Evolutionary conservation across 1,284 basidiomycete species (phyloP), one percentile per base, ranked within the genome.

Genomic region (Leccinum subrobustum): DNA sequence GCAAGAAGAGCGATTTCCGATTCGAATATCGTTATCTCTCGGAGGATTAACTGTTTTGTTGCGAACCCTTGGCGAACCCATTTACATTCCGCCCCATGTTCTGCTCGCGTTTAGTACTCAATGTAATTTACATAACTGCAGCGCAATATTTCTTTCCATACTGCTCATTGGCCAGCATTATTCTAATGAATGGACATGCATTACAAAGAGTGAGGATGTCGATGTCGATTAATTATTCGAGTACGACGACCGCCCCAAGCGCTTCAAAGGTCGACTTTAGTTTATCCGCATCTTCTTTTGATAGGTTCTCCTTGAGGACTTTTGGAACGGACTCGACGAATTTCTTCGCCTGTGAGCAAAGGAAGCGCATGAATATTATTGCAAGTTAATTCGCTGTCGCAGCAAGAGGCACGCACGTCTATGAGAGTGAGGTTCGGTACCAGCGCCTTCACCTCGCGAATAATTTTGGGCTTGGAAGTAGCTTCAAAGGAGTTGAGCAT

Each of bases 251-350:
- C 63, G 92, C 97, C 52, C 97, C 97, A 53, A 98, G 86, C 63
- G 80, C 89, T 78, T 93, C 89, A 77, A 99, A 92, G 29, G 88
- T 87, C 76, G 91, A 89, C 80, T 96, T 87, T 72, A 99, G 80
- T 80, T 98, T 98, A 77, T 98, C 96, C 11, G 96, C 96, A 55
- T 99, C 97, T 70, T 99, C 97, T 80, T 99, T 99, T 37, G 93
- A 86, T 63, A 97, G 75, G 74, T 95, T 95, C 79, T 99, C 97
- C 81, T 99, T 99, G 71, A 99, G 81, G 4, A 91, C 80, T 78
- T 98, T 92, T 35, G 97, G 97, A 67, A 95, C 80, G 27, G 93
- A 95, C 79, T 99, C 97, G 62, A 99, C 97, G 71, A 99, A 98
- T 80, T 98, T 99, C 86, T 99, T 99, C 39, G 97, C 97, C 95